Evolutionary conservation across 495 filamentous ascomycete genomes (phyloP).

Genomic region (Aspergillus carlsbadensis): DNA sequence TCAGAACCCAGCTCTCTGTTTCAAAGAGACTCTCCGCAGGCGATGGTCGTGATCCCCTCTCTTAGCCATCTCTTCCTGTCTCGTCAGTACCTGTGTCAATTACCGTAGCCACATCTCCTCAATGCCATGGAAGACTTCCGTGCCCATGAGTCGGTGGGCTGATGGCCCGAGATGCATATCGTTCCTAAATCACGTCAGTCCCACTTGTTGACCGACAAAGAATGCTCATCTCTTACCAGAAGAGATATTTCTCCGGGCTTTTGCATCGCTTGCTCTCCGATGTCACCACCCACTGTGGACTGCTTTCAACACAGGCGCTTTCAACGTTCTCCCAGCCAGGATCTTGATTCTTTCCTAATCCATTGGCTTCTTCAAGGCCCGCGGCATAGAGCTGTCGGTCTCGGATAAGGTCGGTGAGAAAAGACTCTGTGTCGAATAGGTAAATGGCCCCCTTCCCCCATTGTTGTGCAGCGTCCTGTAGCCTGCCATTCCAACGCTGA

Average conservation of each 20-base stretch:
- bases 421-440: constrained; percentile 51
- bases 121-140: constrained; percentile 46
- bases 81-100: not conserved
- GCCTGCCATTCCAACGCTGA: constrained; percentile 47
- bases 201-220: constrained; percentile 8
- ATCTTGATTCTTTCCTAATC: constrained; percentile 37
- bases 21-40: constrained; percentile 9
- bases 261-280: constrained; percentile 41
- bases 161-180: constrained; percentile 51
- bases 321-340: constrained; percentile 43
- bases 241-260: constrained; percentile 49
- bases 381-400: constrained; percentile 43
- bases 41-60: not conserved
- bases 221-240: constrained; percentile 42
- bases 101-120: constrained; percentile 34
- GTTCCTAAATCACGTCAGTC: constrained; percentile 38
- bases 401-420: constrained; percentile 49
- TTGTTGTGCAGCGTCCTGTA: constrained; percentile 35
- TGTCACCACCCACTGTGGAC: constrained; percentile 34
- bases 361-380: constrained; percentile 43
- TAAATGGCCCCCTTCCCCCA: constrained; percentile 48
- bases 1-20: constrained; percentile 15
- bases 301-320: constrained; percentile 35
- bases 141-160: constrained; percentile 48
- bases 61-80: constrained; percentile 8